phyloP scores from a whole-genome alignment of 192 early-diverging fungal genomes.

The Haplosporangium gracile region DNA sequence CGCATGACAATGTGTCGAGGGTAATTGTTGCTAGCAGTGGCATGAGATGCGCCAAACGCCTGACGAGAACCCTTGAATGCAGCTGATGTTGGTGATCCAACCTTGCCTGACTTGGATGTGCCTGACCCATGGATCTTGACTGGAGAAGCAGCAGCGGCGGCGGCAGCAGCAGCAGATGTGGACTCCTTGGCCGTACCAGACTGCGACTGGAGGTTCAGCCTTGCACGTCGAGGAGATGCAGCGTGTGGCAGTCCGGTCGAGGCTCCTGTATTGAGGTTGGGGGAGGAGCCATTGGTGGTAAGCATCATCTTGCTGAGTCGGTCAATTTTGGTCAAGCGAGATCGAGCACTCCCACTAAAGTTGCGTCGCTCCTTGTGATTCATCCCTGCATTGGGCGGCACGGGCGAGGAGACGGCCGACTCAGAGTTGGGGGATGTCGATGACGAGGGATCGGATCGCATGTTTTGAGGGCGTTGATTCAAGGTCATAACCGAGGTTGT shows the following conservation, averaged over 20 bases:
- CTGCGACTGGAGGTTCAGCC: conserved; percentile 31
- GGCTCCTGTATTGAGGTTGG: conserved; percentile 7
- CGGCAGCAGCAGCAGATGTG: background rate
- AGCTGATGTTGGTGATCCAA: background rate
- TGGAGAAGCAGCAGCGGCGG: background rate
- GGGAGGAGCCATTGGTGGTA: conserved; percentile 22
- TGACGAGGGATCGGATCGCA: conserved; percentile 19
- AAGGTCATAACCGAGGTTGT: conserved; percentile 44
- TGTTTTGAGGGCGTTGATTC: conserved; percentile 28
- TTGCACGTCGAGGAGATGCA: conserved; percentile 21
- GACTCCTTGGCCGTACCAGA: background rate
- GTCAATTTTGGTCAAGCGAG: conserved; percentile 42
- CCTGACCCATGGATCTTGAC: background rate
- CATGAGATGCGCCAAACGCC: background rate
- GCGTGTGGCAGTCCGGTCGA: conserved; percentile 8
- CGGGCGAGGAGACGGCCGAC: conserved; percentile 5
- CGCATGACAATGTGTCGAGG: conserved; percentile 41
- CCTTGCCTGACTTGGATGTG: background rate
- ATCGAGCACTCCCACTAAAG: conserved; percentile 48
- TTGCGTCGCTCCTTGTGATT: conserved; percentile 35
- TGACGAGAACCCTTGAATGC: background rate
- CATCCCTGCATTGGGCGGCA: conserved; percentile 19
- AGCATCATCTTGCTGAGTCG: conserved; percentile 45
- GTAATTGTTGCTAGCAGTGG: background rate
- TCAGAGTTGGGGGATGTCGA: conserved; percentile 20